Evolutionary conservation across 495 filamentous ascomycete species (phyloP), one percentile per base, ranked within the genome.

Genomic region (Hypoxylon lienhwacheense): DNA sequence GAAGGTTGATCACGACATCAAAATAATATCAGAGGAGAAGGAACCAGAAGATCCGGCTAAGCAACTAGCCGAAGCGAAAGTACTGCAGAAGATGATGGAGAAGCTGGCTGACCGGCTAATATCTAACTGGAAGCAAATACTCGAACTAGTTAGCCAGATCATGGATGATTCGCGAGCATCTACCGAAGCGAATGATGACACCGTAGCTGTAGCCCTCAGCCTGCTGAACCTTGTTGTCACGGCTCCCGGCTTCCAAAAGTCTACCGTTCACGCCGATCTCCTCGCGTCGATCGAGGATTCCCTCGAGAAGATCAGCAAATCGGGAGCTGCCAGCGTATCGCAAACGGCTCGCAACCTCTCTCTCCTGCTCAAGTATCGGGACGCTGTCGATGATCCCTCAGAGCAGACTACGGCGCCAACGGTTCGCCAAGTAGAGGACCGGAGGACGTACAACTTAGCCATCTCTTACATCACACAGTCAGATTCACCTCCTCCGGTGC

Each of bases 401-500:
- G 67, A 71, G 5, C 37, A 70, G 7, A 46, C 47, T 2, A 50
- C 47, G 2, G 46, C 58, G 14, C 69, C 69, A 5, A 73, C 73
- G 1, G 66, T 72, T 31, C 73, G 69, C 17, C 77, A 85, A 44
- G 59, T 79, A 8, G 77, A 85, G 47, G 85, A 90, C 61, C 79
- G 83, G 21, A 85, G 89, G 46, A 85, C 77, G 0, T 88, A 93
- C 59, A 78, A 73, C 42, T 77, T 87, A 12, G 88, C 87, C 4
- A 73, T 93, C 21, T 80, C 77, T 0, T 88, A 91, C 62, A 82
- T 93, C 46, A 85, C 84, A 14, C 64, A 71, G 21, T 43, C 68
- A 1, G 88, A 89, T 46, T 80, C 85, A 0, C 82, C 89, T 0
- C 81, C 89, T 5, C 90, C 90, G 0, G 84, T 91, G 7, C 82